Conservation (phyloP, 2,329 filamentous ascomycete genomes). For the Emmonsia crescens region DNA sequence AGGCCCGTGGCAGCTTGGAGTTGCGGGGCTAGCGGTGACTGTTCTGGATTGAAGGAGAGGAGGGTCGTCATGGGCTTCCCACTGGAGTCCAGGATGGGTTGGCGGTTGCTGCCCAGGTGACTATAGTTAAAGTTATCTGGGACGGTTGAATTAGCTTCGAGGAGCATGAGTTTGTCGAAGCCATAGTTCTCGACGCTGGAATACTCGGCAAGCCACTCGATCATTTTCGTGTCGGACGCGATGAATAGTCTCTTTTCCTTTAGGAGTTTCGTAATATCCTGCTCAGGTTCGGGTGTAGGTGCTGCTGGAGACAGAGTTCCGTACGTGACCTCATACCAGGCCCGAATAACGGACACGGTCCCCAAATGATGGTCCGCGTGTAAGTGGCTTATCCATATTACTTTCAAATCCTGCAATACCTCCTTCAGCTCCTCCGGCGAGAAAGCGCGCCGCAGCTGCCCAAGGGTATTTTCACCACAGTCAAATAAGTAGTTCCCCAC, state of each 20-base stretch:
- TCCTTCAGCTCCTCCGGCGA: conserved; percentile 51
- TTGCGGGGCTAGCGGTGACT: conserved; percentile 17
- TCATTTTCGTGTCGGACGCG: conserved; percentile 60
- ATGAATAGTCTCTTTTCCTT: conserved; percentile 46
- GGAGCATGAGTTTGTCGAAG: conserved; percentile 45
- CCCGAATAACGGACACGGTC: conserved; percentile 65
- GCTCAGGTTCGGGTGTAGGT: conserved; percentile 28
- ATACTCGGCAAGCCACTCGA: conserved; percentile 69
- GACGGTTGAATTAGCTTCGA: conserved; percentile 29
- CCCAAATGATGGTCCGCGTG: conserved; percentile 96
- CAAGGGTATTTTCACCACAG: conserved; percentile 83
- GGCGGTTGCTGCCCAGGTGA: conserved; percentile 6
- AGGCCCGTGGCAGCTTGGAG: conserved; percentile 50
- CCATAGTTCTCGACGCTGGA: conserved; percentile 66
- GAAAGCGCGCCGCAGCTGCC: conserved; percentile 70
- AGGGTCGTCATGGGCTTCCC: conserved; percentile 15
- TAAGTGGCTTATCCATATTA: conserved; percentile 87
- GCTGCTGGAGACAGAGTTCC: conserved; percentile 20
- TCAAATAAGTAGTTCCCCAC: conserved; percentile 86
- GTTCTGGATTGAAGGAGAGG: conserved; percentile 13
- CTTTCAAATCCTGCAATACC: conserved; percentile 67
- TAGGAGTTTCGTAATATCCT: conserved; percentile 27
- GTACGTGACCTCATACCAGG: conserved; percentile 58
- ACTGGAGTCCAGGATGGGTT: neutral
- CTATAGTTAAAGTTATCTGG: conserved; percentile 19